A percentile compares a stretch with the other conserved stretches of the same genome.
Conservation (phyloP, 441 rosid species). For the Pelargonium australe region DNA sequence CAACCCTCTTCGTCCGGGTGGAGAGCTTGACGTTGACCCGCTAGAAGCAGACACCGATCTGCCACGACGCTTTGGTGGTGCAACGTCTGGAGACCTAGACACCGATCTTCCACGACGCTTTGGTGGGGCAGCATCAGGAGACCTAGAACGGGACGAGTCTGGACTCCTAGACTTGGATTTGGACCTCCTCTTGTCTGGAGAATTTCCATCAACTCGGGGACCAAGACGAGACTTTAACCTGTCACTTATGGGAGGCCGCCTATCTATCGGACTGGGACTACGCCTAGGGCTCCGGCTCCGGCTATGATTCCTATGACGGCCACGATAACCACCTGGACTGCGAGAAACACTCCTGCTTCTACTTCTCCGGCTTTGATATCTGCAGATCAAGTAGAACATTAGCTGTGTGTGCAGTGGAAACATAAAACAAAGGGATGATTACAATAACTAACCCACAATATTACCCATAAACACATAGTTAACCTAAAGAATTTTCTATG, state of each 20-base stretch:
- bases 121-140: constrained; percentile 35
- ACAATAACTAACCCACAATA: neutral
- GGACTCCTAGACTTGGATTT: constrained; percentile 36
- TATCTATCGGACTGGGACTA: constrained; percentile 56
- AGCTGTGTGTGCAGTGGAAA: neutral
- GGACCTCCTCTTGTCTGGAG: constrained; percentile 37
- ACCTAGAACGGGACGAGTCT: constrained; percentile 34
- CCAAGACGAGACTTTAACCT: constrained; percentile 75
- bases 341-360: constrained; percentile 52
- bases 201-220: constrained; percentile 33
- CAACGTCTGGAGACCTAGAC: constrained; percentile 34
- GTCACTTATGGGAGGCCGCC: constrained; percentile 51
- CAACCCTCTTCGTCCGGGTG: constrained; percentile 56
- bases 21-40: constrained; percentile 56
- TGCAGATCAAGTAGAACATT: constrained; percentile 20
- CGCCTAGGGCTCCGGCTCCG: constrained; percentile 59
- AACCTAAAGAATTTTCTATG: no score
- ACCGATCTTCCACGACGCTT: constrained; percentile 25
- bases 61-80: constrained; percentile 25
- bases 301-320: constrained; percentile 42
- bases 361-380: constrained; percentile 47
- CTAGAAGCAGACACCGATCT: constrained; percentile 13
- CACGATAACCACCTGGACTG: constrained; percentile 48
- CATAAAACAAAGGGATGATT: neutral
- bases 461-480: no score